Percentiles rank a stretch among this genome's conserved stretches.
These are phyloP conservation scores for Wickerhamomyces alni DNA, from an alignment of 805 yeast species.

Conservation along the genomic window DNA sequence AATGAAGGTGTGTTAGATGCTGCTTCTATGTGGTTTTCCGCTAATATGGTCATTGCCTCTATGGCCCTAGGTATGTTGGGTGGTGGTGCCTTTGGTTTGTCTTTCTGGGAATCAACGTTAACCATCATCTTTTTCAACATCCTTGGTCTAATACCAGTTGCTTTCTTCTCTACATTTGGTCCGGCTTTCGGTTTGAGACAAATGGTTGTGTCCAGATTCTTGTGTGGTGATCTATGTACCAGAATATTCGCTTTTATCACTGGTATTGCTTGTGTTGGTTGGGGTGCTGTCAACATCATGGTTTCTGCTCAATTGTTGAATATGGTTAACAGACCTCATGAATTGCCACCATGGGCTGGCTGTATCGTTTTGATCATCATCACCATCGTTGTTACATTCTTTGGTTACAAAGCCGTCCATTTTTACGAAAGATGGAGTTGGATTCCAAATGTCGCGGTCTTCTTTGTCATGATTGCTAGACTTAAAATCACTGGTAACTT, in stretches of 20 bases:
- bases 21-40: constrained; percentile 87
- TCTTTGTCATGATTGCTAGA: constrained; percentile 75
- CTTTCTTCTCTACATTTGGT: constrained; percentile 78
- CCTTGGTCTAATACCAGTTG: constrained; percentile 75
- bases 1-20: constrained; percentile 55
- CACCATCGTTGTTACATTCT: constrained; percentile 70
- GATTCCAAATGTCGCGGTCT: constrained; percentile 73
- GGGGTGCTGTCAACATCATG: constrained; percentile 93
- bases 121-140: constrained; percentile 66
- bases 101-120: constrained; percentile 67
- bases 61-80: constrained; percentile 73
- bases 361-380: constrained; percentile 63
- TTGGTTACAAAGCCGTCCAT: constrained; percentile 83
- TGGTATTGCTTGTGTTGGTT: constrained; percentile 83
- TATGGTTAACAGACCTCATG: constrained; percentile 55
- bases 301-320: constrained; percentile 80
- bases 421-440: constrained; percentile 79
- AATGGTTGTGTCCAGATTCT: constrained; percentile 72
- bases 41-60: constrained; percentile 83
- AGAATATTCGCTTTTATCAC: constrained; percentile 75
- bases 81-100: constrained; percentile 55
- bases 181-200: constrained; percentile 84
- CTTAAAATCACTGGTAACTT: constrained; percentile 63
- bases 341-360: constrained; percentile 88
- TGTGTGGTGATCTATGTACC: constrained; percentile 70